These are phyloP conservation scores for Trapa bicornis DNA, from an alignment of 345 rosid genomes.

Conservation along the genomic window DNA sequence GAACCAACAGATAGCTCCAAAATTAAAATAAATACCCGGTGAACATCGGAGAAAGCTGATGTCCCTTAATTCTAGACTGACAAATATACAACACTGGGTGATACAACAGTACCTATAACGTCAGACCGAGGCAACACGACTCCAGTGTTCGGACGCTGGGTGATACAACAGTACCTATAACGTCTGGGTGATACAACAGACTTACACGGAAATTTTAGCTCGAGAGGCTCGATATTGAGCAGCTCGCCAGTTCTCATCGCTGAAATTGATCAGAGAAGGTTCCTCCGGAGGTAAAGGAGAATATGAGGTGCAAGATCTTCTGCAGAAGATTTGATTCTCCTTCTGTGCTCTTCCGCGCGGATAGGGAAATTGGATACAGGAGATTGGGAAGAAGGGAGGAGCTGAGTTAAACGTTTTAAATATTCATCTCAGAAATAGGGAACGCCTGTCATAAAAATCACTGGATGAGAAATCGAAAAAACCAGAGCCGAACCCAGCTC, in stretches of 20 bases:
- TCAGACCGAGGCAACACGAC: constrained; percentile 61
- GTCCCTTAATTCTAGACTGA: not conserved
- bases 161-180: constrained; percentile 4
- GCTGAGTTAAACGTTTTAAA: too few species aligned
- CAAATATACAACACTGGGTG: not conserved
- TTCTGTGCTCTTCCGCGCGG: too few species aligned
- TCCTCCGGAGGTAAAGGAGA: not conserved
- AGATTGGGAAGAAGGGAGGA: too few species aligned
- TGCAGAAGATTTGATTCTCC: not conserved
- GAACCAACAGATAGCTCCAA: not conserved
- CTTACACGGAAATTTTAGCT: not conserved
- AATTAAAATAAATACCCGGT: not conserved
- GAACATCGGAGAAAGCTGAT: not conserved
- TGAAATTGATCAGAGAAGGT: not conserved
- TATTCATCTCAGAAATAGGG: too few species aligned
- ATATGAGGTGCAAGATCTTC: not conserved
- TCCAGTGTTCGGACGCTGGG: constrained; percentile 56
- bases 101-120: constrained; percentile 30
- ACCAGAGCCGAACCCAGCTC: too few species aligned
- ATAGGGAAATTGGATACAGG: too few species aligned
- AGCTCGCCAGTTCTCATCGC: not conserved
- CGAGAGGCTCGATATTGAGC: not conserved
- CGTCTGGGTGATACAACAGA: constrained; percentile 12
- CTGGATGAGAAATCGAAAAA: too few species aligned
- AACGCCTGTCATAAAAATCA: too few species aligned